phyloP scores from a whole-genome alignment of 2,329 filamentous ascomycete genomes.

The Dothideomycetidae sp. region DNA sequence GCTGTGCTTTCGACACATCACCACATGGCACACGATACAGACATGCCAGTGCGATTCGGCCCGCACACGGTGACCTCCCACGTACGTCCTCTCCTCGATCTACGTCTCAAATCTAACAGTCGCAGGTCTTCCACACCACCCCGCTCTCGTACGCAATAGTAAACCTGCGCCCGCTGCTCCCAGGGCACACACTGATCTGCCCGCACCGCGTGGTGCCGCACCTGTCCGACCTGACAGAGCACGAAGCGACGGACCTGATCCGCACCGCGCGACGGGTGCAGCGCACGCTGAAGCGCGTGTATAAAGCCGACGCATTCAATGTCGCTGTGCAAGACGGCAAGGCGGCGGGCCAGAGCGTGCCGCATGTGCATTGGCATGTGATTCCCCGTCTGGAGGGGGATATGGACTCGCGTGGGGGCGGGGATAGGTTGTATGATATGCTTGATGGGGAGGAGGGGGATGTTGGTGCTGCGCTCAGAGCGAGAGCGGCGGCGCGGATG shows the following conservation, averaged over 20 bases:
- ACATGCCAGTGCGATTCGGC: neutral
- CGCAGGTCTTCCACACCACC: slow-evolving; percentile 74
- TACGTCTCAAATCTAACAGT: slow-evolving; percentile 2
- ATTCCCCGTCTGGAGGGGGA: slow-evolving; percentile 56
- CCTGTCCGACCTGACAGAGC: slow-evolving; percentile 55
- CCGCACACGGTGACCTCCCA: neutral
- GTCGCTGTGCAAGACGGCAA: slow-evolving; percentile 88
- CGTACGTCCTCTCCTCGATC: slow-evolving; percentile 5
- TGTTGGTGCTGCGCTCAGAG: slow-evolving; percentile 55
- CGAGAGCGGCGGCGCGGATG: slow-evolving; percentile 26
- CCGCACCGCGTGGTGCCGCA: slow-evolving; percentile 52
- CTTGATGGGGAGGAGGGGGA: slow-evolving; percentile 79
- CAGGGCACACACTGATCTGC: slow-evolving; percentile 84
- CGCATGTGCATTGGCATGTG: slow-evolving; percentile 86
- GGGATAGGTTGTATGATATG: slow-evolving; percentile 66
- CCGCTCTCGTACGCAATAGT: slow-evolving; percentile 73
- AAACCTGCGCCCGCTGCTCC: slow-evolving; percentile 87
- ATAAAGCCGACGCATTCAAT: slow-evolving; percentile 64
- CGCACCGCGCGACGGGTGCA: slow-evolving; percentile 63
- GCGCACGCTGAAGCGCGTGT: slow-evolving; percentile 52
- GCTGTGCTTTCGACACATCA: no score
- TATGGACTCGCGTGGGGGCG: slow-evolving; percentile 41
- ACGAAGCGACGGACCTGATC: slow-evolving; percentile 76
- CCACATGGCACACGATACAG: no score
- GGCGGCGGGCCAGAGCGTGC: slow-evolving; percentile 83